phyloP scores from a whole-genome alignment of 495 filamentous ascomycete genomes.

The Aspergillus baeticus region DNA sequence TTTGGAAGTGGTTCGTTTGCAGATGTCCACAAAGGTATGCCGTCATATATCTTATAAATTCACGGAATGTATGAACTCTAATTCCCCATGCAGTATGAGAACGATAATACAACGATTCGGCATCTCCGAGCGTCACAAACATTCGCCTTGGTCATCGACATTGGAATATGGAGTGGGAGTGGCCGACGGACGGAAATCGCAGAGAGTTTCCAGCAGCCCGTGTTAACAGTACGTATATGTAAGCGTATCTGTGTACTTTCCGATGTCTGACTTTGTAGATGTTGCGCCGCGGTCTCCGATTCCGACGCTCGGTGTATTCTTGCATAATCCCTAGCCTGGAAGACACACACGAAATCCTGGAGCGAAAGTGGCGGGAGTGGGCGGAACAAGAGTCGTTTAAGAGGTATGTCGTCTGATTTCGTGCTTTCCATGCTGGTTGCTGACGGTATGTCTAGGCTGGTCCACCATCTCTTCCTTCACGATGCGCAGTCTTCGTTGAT shows the following conservation, averaged over 20 bases:
- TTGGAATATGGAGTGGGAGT: constrained; percentile 67
- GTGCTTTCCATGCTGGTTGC: not conserved
- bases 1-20: constrained; percentile 56
- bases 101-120: constrained; percentile 54
- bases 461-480: constrained; percentile 55
- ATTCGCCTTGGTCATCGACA: constrained; percentile 52
- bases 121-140: constrained; percentile 56
- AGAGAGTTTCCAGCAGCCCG: constrained; percentile 54
- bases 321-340: constrained; percentile 38
- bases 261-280: constrained; percentile 23
- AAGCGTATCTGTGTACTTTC: too few species aligned
- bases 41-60: not conserved
- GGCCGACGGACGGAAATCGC: constrained; percentile 68
- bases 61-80: too few species aligned
- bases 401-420: constrained; percentile 32
- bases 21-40: constrained; percentile 46
- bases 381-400: constrained; percentile 56
- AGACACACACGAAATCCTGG: constrained; percentile 46
- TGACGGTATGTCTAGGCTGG: constrained; percentile 39
- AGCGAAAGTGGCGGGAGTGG: constrained; percentile 61
- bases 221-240: constrained; percentile 39
- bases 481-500: constrained; percentile 60
- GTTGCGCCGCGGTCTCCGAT: constrained; percentile 36
- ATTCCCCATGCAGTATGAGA: constrained; percentile 39
- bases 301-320: constrained; percentile 43